phyloP scores from a whole-genome alignment of 208 protist genomes.

The Vickermania ingenoplastis region DNA sequence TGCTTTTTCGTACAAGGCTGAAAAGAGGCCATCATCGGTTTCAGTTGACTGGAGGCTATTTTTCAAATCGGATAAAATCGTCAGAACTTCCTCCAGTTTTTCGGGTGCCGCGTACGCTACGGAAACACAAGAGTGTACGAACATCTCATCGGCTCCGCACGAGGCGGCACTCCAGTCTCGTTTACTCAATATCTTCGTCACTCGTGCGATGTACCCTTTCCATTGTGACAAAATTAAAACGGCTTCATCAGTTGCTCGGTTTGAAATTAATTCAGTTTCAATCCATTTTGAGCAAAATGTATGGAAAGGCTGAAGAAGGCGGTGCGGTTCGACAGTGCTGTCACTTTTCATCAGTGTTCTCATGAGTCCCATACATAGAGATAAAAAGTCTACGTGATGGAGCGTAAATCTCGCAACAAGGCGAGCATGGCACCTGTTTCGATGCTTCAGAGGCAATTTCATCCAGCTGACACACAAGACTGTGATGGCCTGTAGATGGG shows the following conservation, averaged over 20 bases:
- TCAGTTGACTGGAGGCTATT: neutral
- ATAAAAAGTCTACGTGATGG: slow-evolving; percentile 73
- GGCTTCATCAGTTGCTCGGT: slow-evolving; percentile 23
- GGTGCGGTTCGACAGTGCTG: slow-evolving; percentile 7
- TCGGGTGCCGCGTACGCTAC: neutral
- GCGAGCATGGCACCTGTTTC: slow-evolving; percentile 29
- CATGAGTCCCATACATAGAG: slow-evolving; percentile 54
- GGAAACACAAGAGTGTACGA: neutral
- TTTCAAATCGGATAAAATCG: neutral
- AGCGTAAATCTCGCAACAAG: slow-evolving; percentile 72
- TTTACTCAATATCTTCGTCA: neutral
- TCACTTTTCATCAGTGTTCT: slow-evolving; percentile 21
- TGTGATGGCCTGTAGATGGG: slow-evolving; percentile 43
- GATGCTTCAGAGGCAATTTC: slow-evolving; percentile 34
- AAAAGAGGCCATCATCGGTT: neutral
- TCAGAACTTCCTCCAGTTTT: neutral
- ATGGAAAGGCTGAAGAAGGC: slow-evolving; percentile 63
- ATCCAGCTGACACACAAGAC: slow-evolving; percentile 76
- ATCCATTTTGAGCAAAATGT: slow-evolving; percentile 69
- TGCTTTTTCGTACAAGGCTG: neutral
- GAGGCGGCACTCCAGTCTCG: neutral
- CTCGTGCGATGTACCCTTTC: slow-evolving; percentile 52
- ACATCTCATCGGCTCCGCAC: neutral
- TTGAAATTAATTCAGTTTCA: slow-evolving; percentile 56
- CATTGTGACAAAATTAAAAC: slow-evolving; percentile 49